Conservation (phyloP, 148 eudicot species). For the Selenicereus undatus region DNA sequence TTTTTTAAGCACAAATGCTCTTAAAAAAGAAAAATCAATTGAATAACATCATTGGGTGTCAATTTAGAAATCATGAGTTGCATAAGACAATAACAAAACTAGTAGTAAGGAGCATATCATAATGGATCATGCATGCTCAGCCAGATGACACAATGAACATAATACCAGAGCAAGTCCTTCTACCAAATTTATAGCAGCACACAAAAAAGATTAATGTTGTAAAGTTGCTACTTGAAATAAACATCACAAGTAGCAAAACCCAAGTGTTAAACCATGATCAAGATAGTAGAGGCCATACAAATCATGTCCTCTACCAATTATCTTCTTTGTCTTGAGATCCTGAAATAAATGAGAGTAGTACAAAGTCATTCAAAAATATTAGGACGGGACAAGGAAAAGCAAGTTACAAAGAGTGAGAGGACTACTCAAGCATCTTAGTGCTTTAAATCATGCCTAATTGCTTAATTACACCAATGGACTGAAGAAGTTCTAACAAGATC, state of each 20-base stretch:
- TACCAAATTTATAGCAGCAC: not conserved
- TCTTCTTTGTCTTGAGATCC: slow-evolving; percentile 29
- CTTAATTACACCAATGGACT: not conserved
- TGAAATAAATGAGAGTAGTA: slow-evolving; percentile 21
- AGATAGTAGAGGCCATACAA: slow-evolving; percentile 23
- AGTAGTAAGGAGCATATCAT: not conserved
- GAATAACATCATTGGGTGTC: not conserved
- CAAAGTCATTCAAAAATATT: slow-evolving; percentile 5
- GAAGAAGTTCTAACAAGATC: not conserved
- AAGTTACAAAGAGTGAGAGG: not conserved
- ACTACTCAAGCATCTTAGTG: not conserved
- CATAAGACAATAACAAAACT: not conserved
- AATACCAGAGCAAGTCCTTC: not conserved
- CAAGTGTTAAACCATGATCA: slow-evolving; percentile 9
- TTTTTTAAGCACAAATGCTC: not conserved
- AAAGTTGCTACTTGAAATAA: not conserved
- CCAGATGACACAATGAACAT: not conserved
- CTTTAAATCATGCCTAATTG: not conserved
- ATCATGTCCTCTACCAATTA: slow-evolving; percentile 31
- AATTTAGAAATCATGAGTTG: not conserved
- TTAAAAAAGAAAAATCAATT: not conserved
- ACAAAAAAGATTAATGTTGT: not conserved
- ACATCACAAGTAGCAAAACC: not conserved
- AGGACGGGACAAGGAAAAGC: not conserved
- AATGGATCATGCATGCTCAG: not conserved